Evolutionary conservation across 441 rosid species (phyloP).

Genomic region (Flueggea neowawraea): DNA sequence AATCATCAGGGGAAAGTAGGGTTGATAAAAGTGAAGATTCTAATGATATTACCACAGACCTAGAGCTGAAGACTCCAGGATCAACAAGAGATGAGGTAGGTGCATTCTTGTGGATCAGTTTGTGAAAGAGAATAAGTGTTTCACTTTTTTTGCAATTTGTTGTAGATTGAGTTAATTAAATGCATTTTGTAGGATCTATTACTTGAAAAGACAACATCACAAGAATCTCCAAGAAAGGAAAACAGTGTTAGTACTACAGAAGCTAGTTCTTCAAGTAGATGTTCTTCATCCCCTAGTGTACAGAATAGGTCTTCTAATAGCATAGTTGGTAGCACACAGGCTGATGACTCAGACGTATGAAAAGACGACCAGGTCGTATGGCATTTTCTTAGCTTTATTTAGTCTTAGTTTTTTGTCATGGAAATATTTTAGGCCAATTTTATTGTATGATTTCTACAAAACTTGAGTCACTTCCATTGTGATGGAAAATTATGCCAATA

Average conservation of each 20-base stretch:
- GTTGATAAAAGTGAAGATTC: conserved; percentile 52
- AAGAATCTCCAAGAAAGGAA: conserved; percentile 39
- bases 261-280: conserved; percentile 59
- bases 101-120: conserved; percentile 6
- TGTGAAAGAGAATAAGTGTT: not conserved
- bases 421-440: not conserved
- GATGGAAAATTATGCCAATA: not conserved
- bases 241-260: conserved; percentile 24
- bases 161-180: not conserved
- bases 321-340: conserved; percentile 46
- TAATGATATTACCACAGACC: conserved; percentile 63
- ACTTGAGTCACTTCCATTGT: not conserved
- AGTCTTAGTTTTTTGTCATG: not conserved
- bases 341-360: conserved; percentile 32
- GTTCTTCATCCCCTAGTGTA: conserved; percentile 65
- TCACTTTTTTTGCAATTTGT: not conserved
- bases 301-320: conserved; percentile 75
- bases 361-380: conserved; percentile 10
- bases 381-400: not conserved
- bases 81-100: conserved; percentile 62
- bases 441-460: not conserved
- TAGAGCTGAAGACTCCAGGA: conserved; percentile 84
- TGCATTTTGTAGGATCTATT: conserved; percentile 41
- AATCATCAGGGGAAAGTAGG: conserved; percentile 55
- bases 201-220: conserved; percentile 40